Conservation (phyloP, 2,329 filamentous ascomycete species). For the Graphilbum fragrans region DNA sequence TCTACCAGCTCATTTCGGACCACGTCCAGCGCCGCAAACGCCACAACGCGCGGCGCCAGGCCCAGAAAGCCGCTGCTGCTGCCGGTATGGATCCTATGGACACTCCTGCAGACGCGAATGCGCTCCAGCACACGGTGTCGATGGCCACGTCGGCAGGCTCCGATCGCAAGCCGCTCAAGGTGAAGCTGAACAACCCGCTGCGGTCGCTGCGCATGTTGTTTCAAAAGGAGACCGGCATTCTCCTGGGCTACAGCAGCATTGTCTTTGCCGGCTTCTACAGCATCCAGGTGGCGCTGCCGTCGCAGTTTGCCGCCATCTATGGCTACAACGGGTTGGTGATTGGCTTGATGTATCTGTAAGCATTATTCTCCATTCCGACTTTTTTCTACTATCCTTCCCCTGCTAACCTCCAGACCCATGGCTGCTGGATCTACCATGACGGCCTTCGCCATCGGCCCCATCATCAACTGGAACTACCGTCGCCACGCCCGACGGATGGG, state of each 20-base stretch:
- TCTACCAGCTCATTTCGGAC: slow-evolving; percentile 7
- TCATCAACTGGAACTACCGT: slow-evolving; percentile 57
- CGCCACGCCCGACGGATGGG: slow-evolving; percentile 43
- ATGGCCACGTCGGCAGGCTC: background rate
- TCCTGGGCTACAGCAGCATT: slow-evolving; percentile 30
- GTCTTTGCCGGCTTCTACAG: slow-evolving; percentile 39
- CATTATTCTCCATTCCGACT: too few species aligned
- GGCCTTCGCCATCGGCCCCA: slow-evolving; percentile 33
- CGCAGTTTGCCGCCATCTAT: slow-evolving; percentile 32
- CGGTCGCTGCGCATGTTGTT: slow-evolving; percentile 67
- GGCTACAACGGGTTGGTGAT: slow-evolving; percentile 42
- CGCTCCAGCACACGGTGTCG: background rate
- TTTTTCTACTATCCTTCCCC: too few species aligned
- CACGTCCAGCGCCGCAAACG: background rate
- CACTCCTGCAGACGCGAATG: background rate
- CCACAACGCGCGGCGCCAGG: background rate
- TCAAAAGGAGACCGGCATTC: slow-evolving; percentile 63
- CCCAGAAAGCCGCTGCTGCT: background rate
- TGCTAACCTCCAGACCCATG: slow-evolving; percentile 19
- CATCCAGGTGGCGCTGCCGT: slow-evolving; percentile 31
- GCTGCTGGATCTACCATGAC: slow-evolving; percentile 36
- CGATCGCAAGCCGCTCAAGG: slow-evolving; percentile 5
- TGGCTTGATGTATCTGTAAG: slow-evolving; percentile 35
- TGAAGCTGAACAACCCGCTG: slow-evolving; percentile 53
- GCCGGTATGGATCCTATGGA: too few species aligned